Evolutionary conservation across 2,329 filamentous ascomycete species (phyloP), one percentile per base, ranked within the genome.

Genomic region (Alternaria arbusti): DNA sequence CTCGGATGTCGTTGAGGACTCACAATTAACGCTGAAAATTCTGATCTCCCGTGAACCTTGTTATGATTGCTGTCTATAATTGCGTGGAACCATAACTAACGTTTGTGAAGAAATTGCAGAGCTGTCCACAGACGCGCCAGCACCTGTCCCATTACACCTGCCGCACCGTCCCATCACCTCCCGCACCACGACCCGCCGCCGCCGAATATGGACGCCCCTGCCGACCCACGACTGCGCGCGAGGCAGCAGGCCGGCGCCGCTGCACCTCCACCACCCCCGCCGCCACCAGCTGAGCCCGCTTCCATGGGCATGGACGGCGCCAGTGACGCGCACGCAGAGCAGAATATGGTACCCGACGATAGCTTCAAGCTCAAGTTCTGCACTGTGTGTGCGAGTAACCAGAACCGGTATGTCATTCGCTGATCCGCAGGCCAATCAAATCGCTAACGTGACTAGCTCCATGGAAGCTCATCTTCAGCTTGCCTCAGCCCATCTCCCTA

Each of bases 391-490:
- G 96, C 96, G 8, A 97, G 94, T 75, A 99, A 99, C 75, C 94
- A 99, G 81, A 99, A 99, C 78, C 90, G 96, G 89, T 97, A 85
- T 67, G 86, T 56, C n/a, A 4, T 13, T 9, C n/a, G 15, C 52
- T 46, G 17, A 15, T 22, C n/a, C 11, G 13, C n/a, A n/a, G 6
- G 20, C 25, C 10, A 7, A 10, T 8, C n/a, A 4, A 13, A 5
- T 23, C 23, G 54, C 70, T 75, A 64, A 77, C 67, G 11, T 9
- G 26, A 36, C 28, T 73, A 92, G 91, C 80, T 93, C 93, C n/a
- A 98, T 99, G 96, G 96, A 98, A 86, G 95, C 95, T n/a, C 96
- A 99, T 81, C 88, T 97, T 26, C 92, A 93, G 67, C 90, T 99
- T 32, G 93, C 96, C 5, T 88, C 91, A 64, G 92, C 93, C 6